Percentiles rank a stretch among this genome's conserved stretches.
These are phyloP conservation scores for Aphanomyces euteiches DNA, from an alignment of 352 stramenopile genomes.

Conservation along the genomic window DNA sequence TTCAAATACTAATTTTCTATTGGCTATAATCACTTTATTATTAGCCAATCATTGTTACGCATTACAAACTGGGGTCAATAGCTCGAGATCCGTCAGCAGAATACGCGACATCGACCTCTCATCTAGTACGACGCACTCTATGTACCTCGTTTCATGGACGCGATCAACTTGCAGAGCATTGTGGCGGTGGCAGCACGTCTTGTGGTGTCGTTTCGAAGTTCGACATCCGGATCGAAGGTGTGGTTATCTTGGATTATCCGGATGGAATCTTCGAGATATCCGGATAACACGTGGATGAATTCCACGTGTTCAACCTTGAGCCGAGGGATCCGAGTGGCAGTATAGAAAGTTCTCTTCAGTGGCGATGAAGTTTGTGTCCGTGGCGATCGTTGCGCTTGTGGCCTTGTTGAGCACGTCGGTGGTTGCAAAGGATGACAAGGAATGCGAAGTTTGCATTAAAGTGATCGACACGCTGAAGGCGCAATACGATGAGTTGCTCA, in stretches of 20 bases:
- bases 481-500: constrained; percentile 56
- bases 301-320: constrained; percentile 29
- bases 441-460: constrained; percentile 93
- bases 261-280: constrained; percentile 18
- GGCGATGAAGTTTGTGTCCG: constrained; percentile 23
- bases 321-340: neutral
- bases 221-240: neutral
- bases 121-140: no score
- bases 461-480: constrained; percentile 85
- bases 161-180: no score
- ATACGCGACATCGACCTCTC: no score
- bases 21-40: neutral
- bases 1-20: neutral
- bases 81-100: no score
- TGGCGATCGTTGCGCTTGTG: constrained; percentile 50
- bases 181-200: neutral
- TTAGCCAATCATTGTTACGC: neutral
- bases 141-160: no score
- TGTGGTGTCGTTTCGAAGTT: neutral
- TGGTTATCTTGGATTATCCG: constrained; percentile 3
- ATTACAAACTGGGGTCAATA: no score
- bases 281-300: constrained; percentile 1
- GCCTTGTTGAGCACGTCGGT: constrained; percentile 39
- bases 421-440: constrained; percentile 63
- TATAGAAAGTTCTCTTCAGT: constrained; percentile 4